A percentile compares a stretch with the other conserved stretches of the same genome.
phyloP scores from a whole-genome alignment of 192 early-diverging fungal species.

The Coemansia sp. region DNA sequence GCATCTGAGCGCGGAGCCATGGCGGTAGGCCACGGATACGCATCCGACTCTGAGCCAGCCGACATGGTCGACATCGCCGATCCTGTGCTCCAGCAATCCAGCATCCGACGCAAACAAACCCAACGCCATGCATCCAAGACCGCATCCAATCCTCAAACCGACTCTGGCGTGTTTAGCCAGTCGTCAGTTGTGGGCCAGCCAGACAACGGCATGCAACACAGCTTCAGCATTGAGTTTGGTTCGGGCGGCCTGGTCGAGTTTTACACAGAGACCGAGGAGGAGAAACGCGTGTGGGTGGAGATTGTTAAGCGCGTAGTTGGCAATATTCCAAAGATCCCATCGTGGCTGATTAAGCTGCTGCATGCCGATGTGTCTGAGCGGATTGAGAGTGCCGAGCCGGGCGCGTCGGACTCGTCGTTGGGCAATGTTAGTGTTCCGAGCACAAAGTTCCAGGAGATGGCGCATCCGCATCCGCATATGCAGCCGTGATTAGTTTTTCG shows the following conservation, averaged over 20 bases:
- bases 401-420: constrained; percentile 34
- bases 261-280: constrained; percentile 42
- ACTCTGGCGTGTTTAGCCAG: constrained; percentile 43
- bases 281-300: constrained; percentile 54
- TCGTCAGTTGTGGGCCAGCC: constrained; percentile 6
- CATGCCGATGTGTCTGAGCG: constrained; percentile 50
- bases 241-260: constrained; percentile 49
- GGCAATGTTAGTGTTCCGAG: constrained; percentile 28
- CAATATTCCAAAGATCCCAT: constrained; percentile 50
- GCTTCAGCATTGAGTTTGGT: constrained; percentile 55
- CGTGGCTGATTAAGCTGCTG: constrained; percentile 54
- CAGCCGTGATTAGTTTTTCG: not conserved
- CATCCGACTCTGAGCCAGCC: constrained; percentile 49
- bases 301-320: constrained; percentile 41
- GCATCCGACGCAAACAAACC: constrained; percentile 20
- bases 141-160: constrained; percentile 6
- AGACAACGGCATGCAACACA: constrained; percentile 53
- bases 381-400: constrained; percentile 14
- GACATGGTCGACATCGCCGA: constrained; percentile 47
- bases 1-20: not conserved
- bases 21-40: constrained; percentile 35
- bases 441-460: constrained; percentile 33
- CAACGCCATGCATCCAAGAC: not conserved
- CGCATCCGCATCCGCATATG: constrained; percentile 25
- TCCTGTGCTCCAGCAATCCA: constrained; percentile 30